Evolutionary conservation across 768 basidiomycete genomes (phyloP).

Genomic region (Xanthoconium stramineum): DNA sequence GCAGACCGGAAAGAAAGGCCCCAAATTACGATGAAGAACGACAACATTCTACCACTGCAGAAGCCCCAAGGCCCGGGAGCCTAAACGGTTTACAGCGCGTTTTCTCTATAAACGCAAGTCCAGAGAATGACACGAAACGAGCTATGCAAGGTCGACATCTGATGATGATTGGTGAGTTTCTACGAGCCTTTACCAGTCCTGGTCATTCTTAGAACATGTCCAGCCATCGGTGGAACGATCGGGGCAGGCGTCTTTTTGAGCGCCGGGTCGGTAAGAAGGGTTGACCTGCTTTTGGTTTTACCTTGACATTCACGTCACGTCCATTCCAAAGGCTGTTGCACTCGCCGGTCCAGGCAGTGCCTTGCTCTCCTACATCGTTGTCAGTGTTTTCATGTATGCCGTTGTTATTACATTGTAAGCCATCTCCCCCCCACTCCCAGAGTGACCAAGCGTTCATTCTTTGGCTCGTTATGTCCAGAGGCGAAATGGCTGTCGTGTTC

Average conservation of each 20-base stretch:
- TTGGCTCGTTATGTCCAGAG: conserved; percentile 29
- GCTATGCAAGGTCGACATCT: conserved; percentile 41
- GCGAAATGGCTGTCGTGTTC: conserved; percentile 65
- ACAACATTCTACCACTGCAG: not conserved
- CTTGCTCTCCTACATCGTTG: conserved; percentile 57
- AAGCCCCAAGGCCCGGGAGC: not conserved
- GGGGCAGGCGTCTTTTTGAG: conserved; percentile 62
- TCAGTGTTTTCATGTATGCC: conserved; percentile 56
- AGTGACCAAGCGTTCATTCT: not conserved
- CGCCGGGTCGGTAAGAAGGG: conserved; percentile 45
- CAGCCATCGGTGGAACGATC: conserved; percentile 56
- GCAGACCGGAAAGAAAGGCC: not conserved
- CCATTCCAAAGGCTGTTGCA: conserved; percentile 41
- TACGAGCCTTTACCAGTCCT: no score
- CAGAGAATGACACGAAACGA: conserved; percentile 33
- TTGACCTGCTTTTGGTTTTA: not conserved
- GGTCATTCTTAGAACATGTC: conserved; percentile 13
- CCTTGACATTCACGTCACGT: not conserved
- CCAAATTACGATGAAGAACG: conserved; percentile 2
- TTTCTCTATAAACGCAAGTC: not conserved
- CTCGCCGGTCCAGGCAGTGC: conserved; percentile 60
- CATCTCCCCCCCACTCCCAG: not conserved
- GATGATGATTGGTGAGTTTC: conserved; percentile 39
- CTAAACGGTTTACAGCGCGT: no score
- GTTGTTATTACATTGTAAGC: conserved; percentile 58